Evolutionary conservation across 306 rosid genomes (phyloP).

Genomic region (Leucaena leucocephala): DNA sequence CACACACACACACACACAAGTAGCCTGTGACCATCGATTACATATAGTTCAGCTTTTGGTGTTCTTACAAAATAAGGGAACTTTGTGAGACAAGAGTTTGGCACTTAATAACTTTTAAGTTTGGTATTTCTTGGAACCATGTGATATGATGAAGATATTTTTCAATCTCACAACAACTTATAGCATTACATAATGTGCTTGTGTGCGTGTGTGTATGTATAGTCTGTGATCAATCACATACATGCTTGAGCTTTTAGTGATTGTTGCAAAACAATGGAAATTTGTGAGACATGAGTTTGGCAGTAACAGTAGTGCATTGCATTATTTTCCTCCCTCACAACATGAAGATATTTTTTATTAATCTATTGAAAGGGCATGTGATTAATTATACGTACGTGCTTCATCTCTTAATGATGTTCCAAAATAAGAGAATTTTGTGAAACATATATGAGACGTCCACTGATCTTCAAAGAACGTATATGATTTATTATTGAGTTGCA

Average conservation of each 20-base stretch:
- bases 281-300: background rate
- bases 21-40: background rate
- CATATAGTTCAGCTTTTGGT: background rate
- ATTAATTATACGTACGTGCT: background rate
- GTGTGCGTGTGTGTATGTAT: background rate
- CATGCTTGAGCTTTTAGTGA: background rate
- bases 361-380: background rate
- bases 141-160: background rate
- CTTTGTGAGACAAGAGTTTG: background rate
- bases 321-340: background rate
- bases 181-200: background rate
- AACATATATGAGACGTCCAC: background rate
- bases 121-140: background rate
- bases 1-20: background rate
- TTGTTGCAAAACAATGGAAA: background rate
- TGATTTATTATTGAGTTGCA: background rate
- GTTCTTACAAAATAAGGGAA: background rate
- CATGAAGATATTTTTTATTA: background rate
- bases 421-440: background rate
- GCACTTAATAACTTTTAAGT: background rate
- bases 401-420: conserved; percentile 3
- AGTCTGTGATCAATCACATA: background rate
- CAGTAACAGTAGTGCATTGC: background rate
- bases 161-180: background rate
- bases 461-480: background rate